Evolutionary conservation across 768 basidiomycete genomes (phyloP).

Genomic region (Suillus plorans): DNA sequence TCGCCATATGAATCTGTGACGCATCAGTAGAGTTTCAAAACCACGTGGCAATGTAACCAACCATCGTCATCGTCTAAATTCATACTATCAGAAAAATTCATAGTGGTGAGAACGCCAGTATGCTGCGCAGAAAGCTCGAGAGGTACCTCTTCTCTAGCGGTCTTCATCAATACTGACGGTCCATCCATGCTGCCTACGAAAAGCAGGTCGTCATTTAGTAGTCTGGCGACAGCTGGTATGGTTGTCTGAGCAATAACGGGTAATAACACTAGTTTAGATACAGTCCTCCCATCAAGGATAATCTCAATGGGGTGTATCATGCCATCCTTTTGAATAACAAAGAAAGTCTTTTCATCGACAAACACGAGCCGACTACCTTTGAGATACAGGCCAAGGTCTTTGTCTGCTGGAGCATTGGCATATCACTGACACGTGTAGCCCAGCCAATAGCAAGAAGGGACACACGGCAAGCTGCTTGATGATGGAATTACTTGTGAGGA

Average conservation of each 20-base stretch:
- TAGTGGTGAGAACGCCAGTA: conserved; percentile 40
- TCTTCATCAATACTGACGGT: conserved; percentile 70
- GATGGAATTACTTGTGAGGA: conserved; percentile 62
- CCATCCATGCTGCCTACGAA: conserved; percentile 87
- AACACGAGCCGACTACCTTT: conserved; percentile 77
- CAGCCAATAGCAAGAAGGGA: conserved; percentile 83
- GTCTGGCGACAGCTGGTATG: conserved; percentile 55
- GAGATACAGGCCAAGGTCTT: conserved; percentile 50
- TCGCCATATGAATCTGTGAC: conserved; percentile 60
- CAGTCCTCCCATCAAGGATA: conserved; percentile 67
- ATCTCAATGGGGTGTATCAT: conserved; percentile 76
- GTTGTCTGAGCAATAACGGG: conserved; percentile 65
- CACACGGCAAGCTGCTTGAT: conserved; percentile 79
- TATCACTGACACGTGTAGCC: conserved; percentile 70
- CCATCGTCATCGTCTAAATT: conserved; percentile 83
- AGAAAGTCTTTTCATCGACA: conserved; percentile 72
- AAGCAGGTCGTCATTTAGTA: conserved; percentile 50
- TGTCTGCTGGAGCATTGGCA: conserved; percentile 46
- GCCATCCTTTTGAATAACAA: conserved; percentile 74
- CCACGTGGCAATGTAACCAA: conserved; percentile 19
- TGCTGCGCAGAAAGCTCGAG: conserved; percentile 45
- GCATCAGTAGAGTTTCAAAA: conserved; percentile 3
- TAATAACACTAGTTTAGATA: conserved; percentile 60
- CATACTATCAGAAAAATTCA: conserved; percentile 55
- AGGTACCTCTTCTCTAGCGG: conserved; percentile 58